Evolutionary conservation across 768 basidiomycete species (phyloP).

Genomic region (Leccinellum rugosiceps): DNA sequence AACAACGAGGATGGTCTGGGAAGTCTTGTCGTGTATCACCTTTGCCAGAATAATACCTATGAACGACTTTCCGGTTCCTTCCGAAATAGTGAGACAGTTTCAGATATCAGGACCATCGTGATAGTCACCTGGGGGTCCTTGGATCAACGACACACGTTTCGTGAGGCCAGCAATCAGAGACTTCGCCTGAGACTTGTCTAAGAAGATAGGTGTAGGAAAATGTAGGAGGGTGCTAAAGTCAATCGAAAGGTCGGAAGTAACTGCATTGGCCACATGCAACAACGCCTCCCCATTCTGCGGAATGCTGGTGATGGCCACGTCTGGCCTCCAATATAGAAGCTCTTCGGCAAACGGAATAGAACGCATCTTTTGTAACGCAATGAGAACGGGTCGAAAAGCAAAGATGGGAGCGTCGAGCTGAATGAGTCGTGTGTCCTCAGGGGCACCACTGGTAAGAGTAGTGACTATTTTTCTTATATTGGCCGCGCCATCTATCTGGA

Average conservation of each 20-base stretch:
- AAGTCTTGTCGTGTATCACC: slow-evolving; percentile 45
- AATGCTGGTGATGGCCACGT: background rate
- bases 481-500: slow-evolving; percentile 49
- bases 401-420: slow-evolving; percentile 60
- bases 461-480: slow-evolving; percentile 37
- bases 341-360: slow-evolving; percentile 47
- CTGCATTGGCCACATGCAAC: slow-evolving; percentile 21
- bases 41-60: slow-evolving; percentile 65
- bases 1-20: slow-evolving; percentile 54
- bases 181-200: slow-evolving; percentile 49
- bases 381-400: slow-evolving; percentile 60
- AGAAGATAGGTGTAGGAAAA: slow-evolving; percentile 35
- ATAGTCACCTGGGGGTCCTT: slow-evolving; percentile 63
- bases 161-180: slow-evolving; percentile 50
- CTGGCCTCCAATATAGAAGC: slow-evolving; percentile 50
- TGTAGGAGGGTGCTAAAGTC: slow-evolving; percentile 40
- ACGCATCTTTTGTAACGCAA: slow-evolving; percentile 44
- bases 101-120: background rate
- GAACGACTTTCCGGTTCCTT: slow-evolving; percentile 73
- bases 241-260: slow-evolving; percentile 29
- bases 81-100: background rate
- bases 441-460: slow-evolving; percentile 34
- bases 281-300: background rate
- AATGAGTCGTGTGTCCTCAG: slow-evolving; percentile 40
- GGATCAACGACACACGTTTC: slow-evolving; percentile 57